phyloP scores from a whole-genome alignment of 345 rosid genomes.

The Hevea brasiliensis region DNA sequence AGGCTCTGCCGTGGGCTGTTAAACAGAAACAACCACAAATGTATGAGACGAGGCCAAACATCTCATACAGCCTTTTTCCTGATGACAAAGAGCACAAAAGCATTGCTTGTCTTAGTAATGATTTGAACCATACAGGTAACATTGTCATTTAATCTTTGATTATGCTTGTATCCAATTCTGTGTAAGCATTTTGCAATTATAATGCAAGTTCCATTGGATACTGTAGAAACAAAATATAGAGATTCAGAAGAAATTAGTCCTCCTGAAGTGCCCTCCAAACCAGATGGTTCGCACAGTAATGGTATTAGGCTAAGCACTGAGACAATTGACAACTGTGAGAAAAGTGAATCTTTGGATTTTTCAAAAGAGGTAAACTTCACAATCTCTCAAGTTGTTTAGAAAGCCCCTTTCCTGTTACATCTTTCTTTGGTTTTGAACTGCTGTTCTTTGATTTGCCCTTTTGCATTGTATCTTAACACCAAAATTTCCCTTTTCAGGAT shows the following conservation, averaged over 20 bases:
- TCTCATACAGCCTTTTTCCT: constrained; percentile 11
- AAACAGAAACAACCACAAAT: constrained; percentile 18
- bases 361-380: constrained; percentile 36
- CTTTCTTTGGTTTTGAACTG: not conserved
- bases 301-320: constrained; percentile 19
- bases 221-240: constrained; percentile 6
- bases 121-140: constrained; percentile 33
- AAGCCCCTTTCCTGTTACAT: not conserved
- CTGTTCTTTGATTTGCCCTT: not conserved
- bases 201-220: constrained; percentile 21
- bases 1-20: constrained; percentile 19
- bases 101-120: constrained; percentile 8
- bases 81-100: constrained; percentile 16
- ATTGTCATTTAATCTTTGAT: constrained; percentile 1
- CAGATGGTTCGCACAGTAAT: constrained; percentile 18
- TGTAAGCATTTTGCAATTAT: constrained; percentile 14
- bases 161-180: constrained; percentile 6
- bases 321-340: constrained; percentile 20
- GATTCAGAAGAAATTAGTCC: constrained; percentile 13
- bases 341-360: constrained; percentile 28
- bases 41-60: constrained; percentile 9
- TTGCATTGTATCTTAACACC: not conserved
- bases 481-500: constrained; percentile 38
- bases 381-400: not conserved
- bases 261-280: constrained; percentile 17